A percentile compares a stretch with the other conserved stretches of the same genome.
Conservation (phyloP, 2,329 filamentous ascomycete genomes). For the Monilinia fructigena region DNA sequence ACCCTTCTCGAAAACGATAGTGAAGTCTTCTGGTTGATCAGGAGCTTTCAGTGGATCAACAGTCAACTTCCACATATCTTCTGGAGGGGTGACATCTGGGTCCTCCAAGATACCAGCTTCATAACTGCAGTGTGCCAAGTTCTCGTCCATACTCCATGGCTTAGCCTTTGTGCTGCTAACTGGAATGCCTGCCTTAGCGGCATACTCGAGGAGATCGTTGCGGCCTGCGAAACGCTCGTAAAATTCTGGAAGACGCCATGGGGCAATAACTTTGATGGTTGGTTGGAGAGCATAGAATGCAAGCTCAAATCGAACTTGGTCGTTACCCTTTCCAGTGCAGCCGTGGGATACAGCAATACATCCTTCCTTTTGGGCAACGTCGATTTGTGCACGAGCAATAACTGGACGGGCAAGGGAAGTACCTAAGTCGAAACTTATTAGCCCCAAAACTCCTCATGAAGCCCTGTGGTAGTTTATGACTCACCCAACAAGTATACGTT, state of each 20-base stretch:
- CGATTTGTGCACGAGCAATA: constrained; percentile 66
- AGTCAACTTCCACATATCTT: constrained; percentile 79
- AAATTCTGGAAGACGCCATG: constrained; percentile 70
- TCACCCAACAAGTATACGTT: constrained; percentile 59
- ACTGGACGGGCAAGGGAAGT: constrained; percentile 67
- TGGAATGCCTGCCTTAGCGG: constrained; percentile 63
- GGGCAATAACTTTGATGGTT: constrained; percentile 69
- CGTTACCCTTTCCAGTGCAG: constrained; percentile 64
- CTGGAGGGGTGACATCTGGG: constrained; percentile 61
- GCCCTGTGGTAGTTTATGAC: constrained; percentile 30
- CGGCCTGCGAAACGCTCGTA: constrained; percentile 70
- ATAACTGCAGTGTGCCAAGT: constrained; percentile 75
- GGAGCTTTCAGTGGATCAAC: constrained; percentile 68
- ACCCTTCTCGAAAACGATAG: constrained; percentile 70
- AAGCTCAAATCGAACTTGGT: constrained; percentile 65
- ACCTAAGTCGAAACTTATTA: constrained; percentile 40
- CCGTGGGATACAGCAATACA: constrained; percentile 49
- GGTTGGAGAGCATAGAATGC: constrained; percentile 62
- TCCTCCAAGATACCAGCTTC: constrained; percentile 76
- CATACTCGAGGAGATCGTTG: constrained; percentile 71
- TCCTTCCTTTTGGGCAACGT: constrained; percentile 61
- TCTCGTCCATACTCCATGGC: constrained; percentile 67
- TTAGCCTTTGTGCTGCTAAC: constrained; percentile 72
- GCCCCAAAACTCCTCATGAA: background rate
- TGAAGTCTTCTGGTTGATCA: constrained; percentile 69